Conservation (phyloP, 768 basidiomycete species). For the Flagelloscypha sp. region DNA sequence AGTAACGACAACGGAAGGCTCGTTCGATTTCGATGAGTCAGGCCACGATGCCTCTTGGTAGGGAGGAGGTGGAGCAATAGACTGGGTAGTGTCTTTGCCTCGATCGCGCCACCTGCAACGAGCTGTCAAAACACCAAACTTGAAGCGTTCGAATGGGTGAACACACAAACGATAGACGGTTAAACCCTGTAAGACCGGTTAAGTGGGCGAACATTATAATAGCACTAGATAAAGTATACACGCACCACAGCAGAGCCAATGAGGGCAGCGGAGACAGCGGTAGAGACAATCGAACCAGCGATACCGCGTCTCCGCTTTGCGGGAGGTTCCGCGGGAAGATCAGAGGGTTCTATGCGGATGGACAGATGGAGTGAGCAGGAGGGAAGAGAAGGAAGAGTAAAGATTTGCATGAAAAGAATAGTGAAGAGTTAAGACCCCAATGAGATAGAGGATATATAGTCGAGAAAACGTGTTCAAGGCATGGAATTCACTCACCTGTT, state of each 20-base stretch:
- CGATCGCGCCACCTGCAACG: slow-evolving; percentile 65
- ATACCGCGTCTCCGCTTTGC: slow-evolving; percentile 74
- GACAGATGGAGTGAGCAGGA: slow-evolving; percentile 32
- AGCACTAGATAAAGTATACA: no score
- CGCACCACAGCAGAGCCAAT: slow-evolving; percentile 82
- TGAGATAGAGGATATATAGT: slow-evolving; percentile 8
- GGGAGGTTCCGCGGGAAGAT: no score
- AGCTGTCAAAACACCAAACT: slow-evolving; percentile 1
- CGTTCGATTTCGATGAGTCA: slow-evolving; percentile 16
- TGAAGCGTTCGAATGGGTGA: slow-evolving; percentile 1
- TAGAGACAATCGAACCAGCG: slow-evolving; percentile 76
- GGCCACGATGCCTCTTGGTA: slow-evolving; percentile 16
- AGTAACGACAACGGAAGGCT: no score
- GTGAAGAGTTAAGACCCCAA: slow-evolving; percentile 8
- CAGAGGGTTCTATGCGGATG: slow-evolving; percentile 62
- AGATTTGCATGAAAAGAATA: slow-evolving; percentile 11
- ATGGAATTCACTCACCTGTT: slow-evolving; percentile 18
- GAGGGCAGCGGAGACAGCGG: slow-evolving; percentile 77
- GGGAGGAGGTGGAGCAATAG: slow-evolving; percentile 18
- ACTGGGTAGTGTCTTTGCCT: slow-evolving; percentile 40
- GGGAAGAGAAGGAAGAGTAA: slow-evolving; percentile 12
- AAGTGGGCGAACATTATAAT: no score
- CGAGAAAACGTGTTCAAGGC: slow-evolving; percentile 9
- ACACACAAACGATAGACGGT: slow-evolving; percentile 82
- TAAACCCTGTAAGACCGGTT: no score